Evolutionary conservation across 345 rosid genomes (phyloP), one percentile per base, ranked within the genome.

Genomic region (Camelina sativa): DNA sequence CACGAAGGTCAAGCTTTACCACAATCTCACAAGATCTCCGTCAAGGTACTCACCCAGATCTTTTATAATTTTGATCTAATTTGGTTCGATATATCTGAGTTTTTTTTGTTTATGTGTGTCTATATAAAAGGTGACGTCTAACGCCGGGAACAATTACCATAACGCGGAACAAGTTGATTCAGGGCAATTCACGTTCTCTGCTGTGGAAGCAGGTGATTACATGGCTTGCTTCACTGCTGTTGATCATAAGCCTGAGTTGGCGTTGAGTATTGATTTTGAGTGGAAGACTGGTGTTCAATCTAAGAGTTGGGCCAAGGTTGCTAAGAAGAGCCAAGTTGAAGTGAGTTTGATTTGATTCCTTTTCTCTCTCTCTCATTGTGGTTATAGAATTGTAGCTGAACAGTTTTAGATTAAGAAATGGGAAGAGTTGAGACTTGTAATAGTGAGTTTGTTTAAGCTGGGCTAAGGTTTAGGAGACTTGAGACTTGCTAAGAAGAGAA

Each of bases 261-360:
- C 83, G 5, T 8, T 89, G 58, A 85, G 88, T 19, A 65, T 95
- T 44, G 97, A 90, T 76, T 90, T 95, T 66, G 97, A 92, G 32
- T 95, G 97, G 99, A 92, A 73, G 71, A 83, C 90, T 6, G 99
- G 97, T 52, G 84, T 95, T 25, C 92, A 88, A 16, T 86, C 97
- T 61, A 94, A 87, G 80, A 91, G 86, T 69, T 94, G 96, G 97
- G 66, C 91, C 32, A 88, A 54, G 40, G 87, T 91, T 11, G 98
- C 97, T 56, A 94, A 94, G 93, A 91, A 91, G 79, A 91, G 86
- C 53, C 83, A 62, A 62, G 67, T 62, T 0, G 91, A 62, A 62
- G 66, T 62, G 71, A 85, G 97, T 28, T 28, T 28, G 25, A 23
- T 23, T 23, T 23, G 0, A 2, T 2, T 23, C 25, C 3, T 2